Conservation (phyloP, 306 rosid genomes). For the Ormosia emarginata region DNA sequence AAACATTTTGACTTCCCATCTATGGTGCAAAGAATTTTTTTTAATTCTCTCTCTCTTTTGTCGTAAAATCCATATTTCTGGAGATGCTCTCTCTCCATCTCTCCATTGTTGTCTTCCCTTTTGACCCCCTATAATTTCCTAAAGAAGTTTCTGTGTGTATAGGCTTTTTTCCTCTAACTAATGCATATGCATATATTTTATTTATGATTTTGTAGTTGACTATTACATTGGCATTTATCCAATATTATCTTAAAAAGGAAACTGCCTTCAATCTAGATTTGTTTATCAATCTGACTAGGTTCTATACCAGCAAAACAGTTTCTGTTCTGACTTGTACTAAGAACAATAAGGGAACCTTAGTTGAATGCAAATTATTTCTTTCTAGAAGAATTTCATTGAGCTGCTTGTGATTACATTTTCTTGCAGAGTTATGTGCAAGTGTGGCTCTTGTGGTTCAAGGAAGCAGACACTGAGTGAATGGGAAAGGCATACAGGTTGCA, state of each 20-base stretch:
- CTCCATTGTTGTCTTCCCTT: background rate
- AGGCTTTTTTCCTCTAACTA: background rate
- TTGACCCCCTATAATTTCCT: background rate
- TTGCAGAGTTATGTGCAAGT: constrained; percentile 73
- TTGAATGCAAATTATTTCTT: background rate
- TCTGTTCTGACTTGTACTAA: background rate
- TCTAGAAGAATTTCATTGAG: constrained; percentile 17
- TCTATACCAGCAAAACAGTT: background rate
- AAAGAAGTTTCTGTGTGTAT: background rate
- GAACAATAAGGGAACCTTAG: background rate
- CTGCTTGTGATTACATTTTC: constrained; percentile 28
- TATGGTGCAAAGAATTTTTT: background rate
- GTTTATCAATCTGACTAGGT: background rate
- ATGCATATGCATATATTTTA: background rate
- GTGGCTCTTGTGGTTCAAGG: constrained; percentile 74
- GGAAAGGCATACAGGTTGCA: constrained; percentile 93
- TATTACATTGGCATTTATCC: background rate
- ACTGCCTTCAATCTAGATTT: background rate
- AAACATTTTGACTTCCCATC: background rate
- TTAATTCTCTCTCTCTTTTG: background rate
- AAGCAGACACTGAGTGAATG: constrained; percentile 89
- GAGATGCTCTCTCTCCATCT: background rate
- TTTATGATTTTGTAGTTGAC: background rate
- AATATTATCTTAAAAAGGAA: background rate
- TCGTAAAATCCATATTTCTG: constrained; percentile 13